Base-by-base conservation (phyloP, 73 alveolate genomes). In the Paramecium tetraurelia region DNA sequence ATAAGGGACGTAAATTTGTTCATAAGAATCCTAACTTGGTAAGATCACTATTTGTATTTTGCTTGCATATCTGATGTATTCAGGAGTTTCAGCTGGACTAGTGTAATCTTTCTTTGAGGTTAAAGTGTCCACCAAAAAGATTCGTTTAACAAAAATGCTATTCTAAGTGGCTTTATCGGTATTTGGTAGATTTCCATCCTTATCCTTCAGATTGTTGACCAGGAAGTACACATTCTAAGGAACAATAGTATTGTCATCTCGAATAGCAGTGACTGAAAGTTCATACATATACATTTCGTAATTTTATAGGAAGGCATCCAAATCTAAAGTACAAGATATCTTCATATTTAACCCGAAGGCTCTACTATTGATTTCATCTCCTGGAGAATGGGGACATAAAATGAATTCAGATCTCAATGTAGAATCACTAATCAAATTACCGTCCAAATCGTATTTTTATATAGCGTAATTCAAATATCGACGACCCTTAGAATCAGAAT, bases 341-440 rank as follows among this genome's bases (percentile, higher is more conserved):
- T 80, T 41, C 43, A 80, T 27, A 14, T 80, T 80, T 12, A 80
- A 44, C 12, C 90, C 90, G 46, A 80, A 80, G 1, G 70, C 70
- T 46, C 24, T 48, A 44, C 63, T 24, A 80, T 80, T 80, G 22
- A 18, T 44, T 44, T 40, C 76, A 80, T 80, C 90, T 31, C 38
- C 16, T 44, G 70, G 75, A 43, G 46, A 44, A 48, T 80, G 90
- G 1, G 90, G 75, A 80, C 90, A 80, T 12, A n/a, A 44, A 24
- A 80, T 80, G 8, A 80, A 48, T 80, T 80, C 90, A 12, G 70
- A 44, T 80, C 50, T 46, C 41, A 80, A 48, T 20, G 71, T 63
- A 1, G 70, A 44, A 24, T 80, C 46, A 24, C 90, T 46, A 48
- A 80, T 80, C 20, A 80, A 22, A 31, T 59, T 44, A 31, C 90